Conservation (phyloP, 495 filamentous ascomycete genomes). For the Sphaerosporella brunnea region DNA sequence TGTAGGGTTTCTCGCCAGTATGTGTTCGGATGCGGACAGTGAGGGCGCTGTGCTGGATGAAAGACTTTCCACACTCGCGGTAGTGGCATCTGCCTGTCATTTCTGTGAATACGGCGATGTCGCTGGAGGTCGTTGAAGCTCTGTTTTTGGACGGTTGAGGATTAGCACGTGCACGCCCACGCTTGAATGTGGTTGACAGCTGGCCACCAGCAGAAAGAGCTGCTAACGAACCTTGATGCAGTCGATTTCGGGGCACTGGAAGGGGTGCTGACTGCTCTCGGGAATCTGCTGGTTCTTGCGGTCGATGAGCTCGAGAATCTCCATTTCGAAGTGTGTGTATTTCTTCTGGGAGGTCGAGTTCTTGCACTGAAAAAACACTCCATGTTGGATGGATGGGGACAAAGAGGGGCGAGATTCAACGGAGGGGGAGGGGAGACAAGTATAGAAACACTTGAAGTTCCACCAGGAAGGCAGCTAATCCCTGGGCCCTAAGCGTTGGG, state of each 20-base stretch:
- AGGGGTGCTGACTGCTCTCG: conserved; percentile 23
- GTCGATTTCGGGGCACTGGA: conserved; percentile 22
- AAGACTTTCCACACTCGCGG: conserved; percentile 63
- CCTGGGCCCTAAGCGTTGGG: no score
- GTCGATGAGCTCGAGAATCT: conserved; percentile 28
- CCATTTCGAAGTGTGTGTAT: conserved; percentile 14
- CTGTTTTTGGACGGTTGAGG: no score
- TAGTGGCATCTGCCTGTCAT: conserved; percentile 59
- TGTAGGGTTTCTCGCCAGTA: conserved; percentile 77
- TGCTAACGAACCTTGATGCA: conserved; percentile 26
- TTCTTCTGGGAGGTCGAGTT: neutral
- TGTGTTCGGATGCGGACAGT: conserved; percentile 77
- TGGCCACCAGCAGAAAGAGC: conserved; percentile 7
- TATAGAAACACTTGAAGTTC: no score
- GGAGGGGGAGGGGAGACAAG: no score
- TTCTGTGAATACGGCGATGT: conserved; percentile 80
- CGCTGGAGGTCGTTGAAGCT: conserved; percentile 84
- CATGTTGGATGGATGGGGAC: no score
- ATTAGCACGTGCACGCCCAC: no score
- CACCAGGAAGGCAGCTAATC: no score
- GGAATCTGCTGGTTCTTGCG: conserved; percentile 26
- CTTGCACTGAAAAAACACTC: no score
- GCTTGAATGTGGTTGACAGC: no score
- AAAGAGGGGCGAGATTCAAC: no score
- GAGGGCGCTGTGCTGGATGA: conserved; percentile 76